A percentile compares a stretch with the other conserved stretches of the same genome.
Evolutionary conservation across 2,329 filamentous ascomycete genomes (phyloP).

Genomic region (Scytalidium sp.): DNA sequence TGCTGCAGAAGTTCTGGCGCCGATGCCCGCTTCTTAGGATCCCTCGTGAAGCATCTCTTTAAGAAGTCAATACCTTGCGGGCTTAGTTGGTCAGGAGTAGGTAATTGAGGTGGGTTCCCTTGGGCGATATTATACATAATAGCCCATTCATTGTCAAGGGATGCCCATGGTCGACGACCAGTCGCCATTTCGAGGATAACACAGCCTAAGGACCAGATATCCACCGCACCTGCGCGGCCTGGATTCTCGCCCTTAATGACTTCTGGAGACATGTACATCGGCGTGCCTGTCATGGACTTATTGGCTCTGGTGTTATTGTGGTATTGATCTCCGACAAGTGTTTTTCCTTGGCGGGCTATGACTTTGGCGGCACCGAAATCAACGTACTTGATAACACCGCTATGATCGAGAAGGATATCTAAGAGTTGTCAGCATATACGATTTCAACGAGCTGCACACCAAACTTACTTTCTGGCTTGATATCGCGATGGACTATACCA

Average conservation of each 20-base stretch:
- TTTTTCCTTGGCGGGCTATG: constrained; percentile 90
- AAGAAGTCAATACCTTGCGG: constrained; percentile 84
- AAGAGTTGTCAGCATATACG: constrained; percentile 7
- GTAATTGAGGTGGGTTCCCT: constrained; percentile 86
- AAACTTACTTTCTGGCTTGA: constrained; percentile 91
- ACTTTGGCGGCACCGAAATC: constrained; percentile 98
- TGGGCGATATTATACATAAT: constrained; percentile 99
- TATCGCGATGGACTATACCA: constrained; percentile 91
- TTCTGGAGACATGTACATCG: constrained; percentile 99
- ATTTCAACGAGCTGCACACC: background rate
- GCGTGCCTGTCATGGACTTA: constrained; percentile 94
- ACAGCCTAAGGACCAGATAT: constrained; percentile 95
- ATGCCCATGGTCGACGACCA: constrained; percentile 89
- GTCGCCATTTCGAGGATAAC: constrained; percentile 98
- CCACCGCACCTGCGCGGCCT: constrained; percentile 80
- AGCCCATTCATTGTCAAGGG: constrained; percentile 97
- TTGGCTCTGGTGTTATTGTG: constrained; percentile 57
- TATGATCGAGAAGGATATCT: constrained; percentile 96
- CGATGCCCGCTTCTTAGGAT: constrained; percentile 74
- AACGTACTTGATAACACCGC: constrained; percentile 98
- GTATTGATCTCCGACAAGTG: constrained; percentile 64
- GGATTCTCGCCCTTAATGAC: constrained; percentile 88
- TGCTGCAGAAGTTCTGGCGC: constrained; percentile 90
- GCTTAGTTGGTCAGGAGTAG: constrained; percentile 78
- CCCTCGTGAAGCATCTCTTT: constrained; percentile 78